Conservation (phyloP, 1,139 yeast species). For the Hansenula sp. region DNA sequence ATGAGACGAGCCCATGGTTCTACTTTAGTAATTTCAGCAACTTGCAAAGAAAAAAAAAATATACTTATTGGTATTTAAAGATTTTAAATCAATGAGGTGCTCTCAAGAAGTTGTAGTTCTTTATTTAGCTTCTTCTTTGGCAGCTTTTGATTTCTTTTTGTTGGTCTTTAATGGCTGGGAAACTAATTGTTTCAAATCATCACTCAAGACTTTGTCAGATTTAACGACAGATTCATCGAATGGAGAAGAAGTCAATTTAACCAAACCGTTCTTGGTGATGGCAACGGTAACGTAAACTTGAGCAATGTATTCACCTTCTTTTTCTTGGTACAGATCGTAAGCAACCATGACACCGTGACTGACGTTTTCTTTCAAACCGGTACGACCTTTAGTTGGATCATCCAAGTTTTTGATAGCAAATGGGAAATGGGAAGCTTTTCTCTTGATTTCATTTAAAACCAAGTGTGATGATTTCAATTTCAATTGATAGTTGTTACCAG, state of each 20-base stretch:
- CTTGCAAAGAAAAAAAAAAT: too few relatives aligned
- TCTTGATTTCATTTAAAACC: constrained; percentile 62
- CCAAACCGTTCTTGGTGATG: constrained; percentile 67
- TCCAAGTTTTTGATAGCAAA: constrained; percentile 62
- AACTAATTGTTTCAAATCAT: constrained; percentile 45
- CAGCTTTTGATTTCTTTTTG: constrained; percentile 45
- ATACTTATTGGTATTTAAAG: too few relatives aligned
- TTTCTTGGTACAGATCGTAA: constrained; percentile 67
- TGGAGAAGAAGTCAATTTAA: constrained; percentile 54
- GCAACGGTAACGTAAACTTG: constrained; percentile 79
- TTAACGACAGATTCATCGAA: constrained; percentile 46
- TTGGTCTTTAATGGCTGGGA: constrained; percentile 51
- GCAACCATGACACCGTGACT: constrained; percentile 67
- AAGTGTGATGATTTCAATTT: constrained; percentile 72
- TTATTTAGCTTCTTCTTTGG: constrained; percentile 1
- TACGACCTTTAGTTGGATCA: constrained; percentile 68
- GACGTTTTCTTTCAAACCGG: constrained; percentile 72
- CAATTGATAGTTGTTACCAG: constrained; percentile 64
- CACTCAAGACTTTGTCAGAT: constrained; percentile 54
- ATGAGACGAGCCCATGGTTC: too few relatives aligned
- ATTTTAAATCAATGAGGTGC: not conserved
- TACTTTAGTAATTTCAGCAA: too few relatives aligned
- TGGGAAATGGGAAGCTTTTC: constrained; percentile 68
- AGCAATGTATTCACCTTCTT: constrained; percentile 64
- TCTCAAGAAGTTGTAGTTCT: not conserved